phyloP scores from a whole-genome alignment of 805 yeast species.

The Candida adriatica region DNA sequence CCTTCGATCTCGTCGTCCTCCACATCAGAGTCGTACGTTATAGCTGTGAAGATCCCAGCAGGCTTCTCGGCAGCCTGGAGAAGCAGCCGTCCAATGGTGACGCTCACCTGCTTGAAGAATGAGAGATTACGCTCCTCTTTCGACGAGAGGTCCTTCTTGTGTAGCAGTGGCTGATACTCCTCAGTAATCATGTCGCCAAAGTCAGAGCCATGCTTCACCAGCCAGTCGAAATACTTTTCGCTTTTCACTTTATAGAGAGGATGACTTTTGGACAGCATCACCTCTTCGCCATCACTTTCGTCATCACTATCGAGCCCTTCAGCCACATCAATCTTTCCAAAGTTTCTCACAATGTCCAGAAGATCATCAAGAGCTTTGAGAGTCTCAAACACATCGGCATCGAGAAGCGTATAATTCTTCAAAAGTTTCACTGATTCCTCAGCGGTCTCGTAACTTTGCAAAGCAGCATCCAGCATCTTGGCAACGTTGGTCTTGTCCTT shows the following conservation, averaged over 20 bases:
- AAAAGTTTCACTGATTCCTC: constrained; percentile 23
- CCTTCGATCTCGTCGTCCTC: constrained; percentile 26
- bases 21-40: constrained; percentile 51
- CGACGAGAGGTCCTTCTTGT: constrained; percentile 10
- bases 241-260: constrained; percentile 42
- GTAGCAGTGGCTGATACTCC: constrained; percentile 9
- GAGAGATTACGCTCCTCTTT: constrained; percentile 16
- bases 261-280: constrained; percentile 39
- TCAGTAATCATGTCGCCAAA: constrained; percentile 18
- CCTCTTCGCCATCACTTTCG: constrained; percentile 35
- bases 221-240: constrained; percentile 47
- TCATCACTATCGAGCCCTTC: constrained; percentile 57
- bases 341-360: constrained; percentile 58
- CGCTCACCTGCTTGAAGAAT: constrained; percentile 35
- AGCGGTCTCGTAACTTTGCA: constrained; percentile 39
- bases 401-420: constrained; percentile 27
- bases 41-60: constrained; percentile 43
- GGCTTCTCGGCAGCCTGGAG: constrained; percentile 62
- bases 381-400: constrained; percentile 40
- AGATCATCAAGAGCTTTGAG: constrained; percentile 59
- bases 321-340: constrained; percentile 45
- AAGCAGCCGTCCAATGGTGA: constrained; percentile 54
- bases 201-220: constrained; percentile 21
- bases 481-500: constrained; percentile 25
- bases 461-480: constrained; percentile 38